A percentile compares a stretch with the other conserved stretches of the same genome.
Evolutionary conservation across 352 stramenopile genomes (phyloP).

Genomic region (Blastocystis sp.): DNA sequence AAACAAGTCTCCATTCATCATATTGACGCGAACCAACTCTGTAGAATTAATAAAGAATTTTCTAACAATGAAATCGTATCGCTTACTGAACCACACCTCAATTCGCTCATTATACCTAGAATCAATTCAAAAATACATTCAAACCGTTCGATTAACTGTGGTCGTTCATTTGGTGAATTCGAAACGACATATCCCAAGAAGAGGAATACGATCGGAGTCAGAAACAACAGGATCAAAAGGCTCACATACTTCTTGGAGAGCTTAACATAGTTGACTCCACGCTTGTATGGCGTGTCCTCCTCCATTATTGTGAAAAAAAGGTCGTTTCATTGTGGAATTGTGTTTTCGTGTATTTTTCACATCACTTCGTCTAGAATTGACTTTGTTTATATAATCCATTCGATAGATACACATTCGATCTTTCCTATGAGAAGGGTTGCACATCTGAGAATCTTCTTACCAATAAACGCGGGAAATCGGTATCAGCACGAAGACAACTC

Average conservation of each 20-base stretch:
- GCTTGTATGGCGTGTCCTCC: neutral
- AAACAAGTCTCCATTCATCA: constrained; percentile 30
- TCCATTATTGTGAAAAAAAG: neutral
- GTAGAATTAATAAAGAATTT: neutral
- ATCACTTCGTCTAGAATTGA: neutral
- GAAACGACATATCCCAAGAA: constrained; percentile 38
- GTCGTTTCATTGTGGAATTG: neutral
- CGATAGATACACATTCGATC: neutral
- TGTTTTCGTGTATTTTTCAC: neutral
- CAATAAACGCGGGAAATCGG: neutral
- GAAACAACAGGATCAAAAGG: constrained; percentile 1
- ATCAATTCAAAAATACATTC: neutral
- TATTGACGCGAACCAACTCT: neutral
- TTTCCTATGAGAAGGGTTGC: neutral
- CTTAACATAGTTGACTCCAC: constrained; percentile 49
- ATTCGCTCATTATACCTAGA: constrained; percentile 43
- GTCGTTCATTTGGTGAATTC: constrained; percentile 22
- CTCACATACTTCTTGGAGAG: constrained; percentile 57
- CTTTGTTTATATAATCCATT: neutral
- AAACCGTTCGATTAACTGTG: constrained; percentile 18
- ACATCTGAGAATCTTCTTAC: neutral
- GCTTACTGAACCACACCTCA: neutral
- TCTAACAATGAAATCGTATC: neutral
- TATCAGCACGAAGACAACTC: neutral
- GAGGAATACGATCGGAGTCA: constrained; percentile 43